Percentiles rank a stretch among this genome's conserved stretches.
These are phyloP conservation scores for Solanum hybrid DNA, from an alignment of 305 asterid genomes.

Conservation along the genomic window DNA sequence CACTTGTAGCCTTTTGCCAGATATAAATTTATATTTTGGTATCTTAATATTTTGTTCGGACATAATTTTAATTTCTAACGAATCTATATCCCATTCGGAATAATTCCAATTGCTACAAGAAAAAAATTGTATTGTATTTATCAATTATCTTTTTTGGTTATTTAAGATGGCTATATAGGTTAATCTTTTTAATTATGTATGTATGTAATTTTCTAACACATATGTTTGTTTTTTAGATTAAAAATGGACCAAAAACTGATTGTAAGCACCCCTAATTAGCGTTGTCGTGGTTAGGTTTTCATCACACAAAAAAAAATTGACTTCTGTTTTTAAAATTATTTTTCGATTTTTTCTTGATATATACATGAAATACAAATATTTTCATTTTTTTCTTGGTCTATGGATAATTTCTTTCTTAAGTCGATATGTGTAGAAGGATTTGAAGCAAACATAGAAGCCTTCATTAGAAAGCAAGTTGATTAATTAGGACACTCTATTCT, in stretches of 20 bases:
- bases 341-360: too few relatives aligned
- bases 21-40: too few relatives aligned
- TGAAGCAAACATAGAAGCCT: rapidly evolving
- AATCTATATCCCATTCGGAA: not conserved
- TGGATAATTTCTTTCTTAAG: not conserved
- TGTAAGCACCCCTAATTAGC: not conserved
- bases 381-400: too few relatives aligned
- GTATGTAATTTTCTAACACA: not conserved
- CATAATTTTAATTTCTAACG: too few relatives aligned
- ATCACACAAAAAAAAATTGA: too few relatives aligned
- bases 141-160: too few relatives aligned
- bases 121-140: too few relatives aligned
- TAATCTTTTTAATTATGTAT: not conserved
- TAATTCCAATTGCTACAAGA: not conserved
- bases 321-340: too few relatives aligned
- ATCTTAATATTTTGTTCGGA: not conserved
- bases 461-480: not conserved
- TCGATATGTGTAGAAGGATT: not conserved
- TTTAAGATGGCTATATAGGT: not conserved
- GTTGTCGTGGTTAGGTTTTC: not conserved
- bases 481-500: not conserved
- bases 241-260: not conserved
- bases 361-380: too few relatives aligned
- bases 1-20: not conserved
- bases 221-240: not conserved